Conservation (phyloP, 2,329 filamentous ascomycete species). For the Talaromyces sp. region DNA sequence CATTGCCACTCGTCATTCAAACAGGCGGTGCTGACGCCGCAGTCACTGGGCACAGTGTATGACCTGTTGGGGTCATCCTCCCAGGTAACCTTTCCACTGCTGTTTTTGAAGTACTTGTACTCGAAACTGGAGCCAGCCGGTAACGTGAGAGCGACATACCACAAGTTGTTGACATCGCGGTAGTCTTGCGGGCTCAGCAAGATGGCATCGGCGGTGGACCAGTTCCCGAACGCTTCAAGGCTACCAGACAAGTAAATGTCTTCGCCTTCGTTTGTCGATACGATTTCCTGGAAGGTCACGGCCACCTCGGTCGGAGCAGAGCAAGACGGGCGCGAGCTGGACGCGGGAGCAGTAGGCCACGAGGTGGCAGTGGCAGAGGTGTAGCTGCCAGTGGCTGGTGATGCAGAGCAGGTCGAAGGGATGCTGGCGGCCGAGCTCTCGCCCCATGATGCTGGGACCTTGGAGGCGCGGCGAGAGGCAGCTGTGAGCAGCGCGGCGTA, state of each 20-base stretch:
- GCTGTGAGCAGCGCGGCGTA: slow-evolving; percentile 36
- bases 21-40: slow-evolving; percentile 27
- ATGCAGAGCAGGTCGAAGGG: slow-evolving; percentile 19
- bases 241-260: slow-evolving; percentile 63
- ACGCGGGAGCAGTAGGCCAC: slow-evolving; percentile 16
- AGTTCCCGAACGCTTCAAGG: slow-evolving; percentile 56
- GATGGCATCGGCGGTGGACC: slow-evolving; percentile 54
- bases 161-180: slow-evolving; percentile 56
- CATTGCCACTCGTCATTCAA: slow-evolving; percentile 38
- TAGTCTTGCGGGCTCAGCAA: slow-evolving; percentile 57
- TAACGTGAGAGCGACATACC: slow-evolving; percentile 55
- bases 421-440: slow-evolving; percentile 14
- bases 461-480: slow-evolving; percentile 15
- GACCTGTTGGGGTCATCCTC: slow-evolving; percentile 53
- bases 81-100: slow-evolving; percentile 56
- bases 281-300: slow-evolving; percentile 60
- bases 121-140: slow-evolving; percentile 53
- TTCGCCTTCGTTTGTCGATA: slow-evolving; percentile 57
- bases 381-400: slow-evolving; percentile 23
- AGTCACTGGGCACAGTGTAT: slow-evolving; percentile 37
- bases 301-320: slow-evolving; percentile 42
- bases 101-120: slow-evolving; percentile 67
- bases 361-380: slow-evolving; percentile 20
- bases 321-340: slow-evolving; percentile 12
- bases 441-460: slow-evolving; percentile 21